A percentile compares a stretch with the other conserved stretches of the same genome.
Evolutionary conservation across 2,329 filamentous ascomycete species (phyloP).

Genomic region (Neonectria sp.): DNA sequence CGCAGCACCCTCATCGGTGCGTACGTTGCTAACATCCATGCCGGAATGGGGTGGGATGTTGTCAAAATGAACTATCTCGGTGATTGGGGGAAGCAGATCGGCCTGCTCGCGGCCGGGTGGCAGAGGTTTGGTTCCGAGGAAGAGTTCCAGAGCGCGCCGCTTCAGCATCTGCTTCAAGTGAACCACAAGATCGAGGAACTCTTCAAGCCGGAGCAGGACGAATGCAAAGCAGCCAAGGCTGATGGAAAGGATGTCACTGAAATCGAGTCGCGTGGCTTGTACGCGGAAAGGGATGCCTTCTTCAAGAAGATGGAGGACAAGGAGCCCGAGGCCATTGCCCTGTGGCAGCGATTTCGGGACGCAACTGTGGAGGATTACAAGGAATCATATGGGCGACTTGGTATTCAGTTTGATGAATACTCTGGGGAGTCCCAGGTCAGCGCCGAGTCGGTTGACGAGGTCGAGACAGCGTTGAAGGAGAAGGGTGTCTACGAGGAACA

Average conservation of each 20-base stretch:
- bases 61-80: constrained; percentile 80
- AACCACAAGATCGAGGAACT: constrained; percentile 77
- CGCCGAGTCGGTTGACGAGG: constrained; percentile 68
- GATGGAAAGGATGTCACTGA: constrained; percentile 55
- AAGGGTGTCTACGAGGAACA: constrained; percentile 74
- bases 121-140: constrained; percentile 77
- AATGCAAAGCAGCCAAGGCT: constrained; percentile 62
- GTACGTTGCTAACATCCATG: constrained; percentile 76
- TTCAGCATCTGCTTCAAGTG: constrained; percentile 78
- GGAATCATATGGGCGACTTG: constrained; percentile 68
- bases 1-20: constrained; percentile 80
- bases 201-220: constrained; percentile 74
- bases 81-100: constrained; percentile 79
- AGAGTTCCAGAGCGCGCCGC: constrained; percentile 73
- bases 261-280: constrained; percentile 57
- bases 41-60: constrained; percentile 77
- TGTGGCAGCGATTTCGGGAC: constrained; percentile 70
- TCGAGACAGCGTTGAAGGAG: constrained; percentile 71
- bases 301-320: constrained; percentile 73
- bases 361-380: constrained; percentile 68
- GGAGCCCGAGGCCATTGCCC: constrained; percentile 65
- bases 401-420: constrained; percentile 72
- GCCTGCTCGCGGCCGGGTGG: constrained; percentile 76
- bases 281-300: constrained; percentile 67
- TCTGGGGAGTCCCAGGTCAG: constrained; percentile 76